Base-by-base conservation (phyloP, 768 basidiomycete species). In the Kwoniella bestiolae region DNA sequence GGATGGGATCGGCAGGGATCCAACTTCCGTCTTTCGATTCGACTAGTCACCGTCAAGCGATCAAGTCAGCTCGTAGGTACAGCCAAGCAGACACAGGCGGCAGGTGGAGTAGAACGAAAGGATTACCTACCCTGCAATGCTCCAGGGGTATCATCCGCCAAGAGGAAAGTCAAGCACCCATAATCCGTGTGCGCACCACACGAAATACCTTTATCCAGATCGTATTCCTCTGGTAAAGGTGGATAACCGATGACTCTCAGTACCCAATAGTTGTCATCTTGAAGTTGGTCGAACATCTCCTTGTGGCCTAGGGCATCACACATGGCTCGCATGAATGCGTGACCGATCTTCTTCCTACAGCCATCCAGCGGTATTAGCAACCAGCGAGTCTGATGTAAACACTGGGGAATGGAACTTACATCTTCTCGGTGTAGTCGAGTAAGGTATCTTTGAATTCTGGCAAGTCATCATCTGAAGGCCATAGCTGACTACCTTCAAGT, bases 181-280 rank as follows among this genome's bases (percentile, higher is more conserved):
- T 71, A 71, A 56, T 71, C 70, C 23, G 70, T 71, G 35, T 71
- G 70, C 3, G 70, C 70, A 18, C 70, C 70, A 53, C 70, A 71
- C 7, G 70, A 71, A 55, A 71, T 71, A 26, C 70, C 70, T 47
- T 65, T 45, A 9, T 62, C 58, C 14, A 32, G 38, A 47, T 71
- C 66, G 47, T 61, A 62, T n/a, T 18, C 9, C 16, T 50, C 59
- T 5, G 70, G 59, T n/a, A 71, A 44, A 28, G 67, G 67, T 34
- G 70, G 70, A 45, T 71, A 71, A 6, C 70, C 70, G 41, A 71
- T 68, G 3, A 71, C 67, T 31, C 70, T 58, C 5, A 71, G 58
- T 0, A 71, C 70, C 69, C 69, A 71, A 53, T 71, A 71, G 23
- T 67, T 67, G 47, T 71, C 69, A n/a, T 67, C 57, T 53, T 67